Evolutionary conservation across 768 basidiomycete genomes (phyloP).

Genomic region (Leccinum subgranulosum): DNA sequence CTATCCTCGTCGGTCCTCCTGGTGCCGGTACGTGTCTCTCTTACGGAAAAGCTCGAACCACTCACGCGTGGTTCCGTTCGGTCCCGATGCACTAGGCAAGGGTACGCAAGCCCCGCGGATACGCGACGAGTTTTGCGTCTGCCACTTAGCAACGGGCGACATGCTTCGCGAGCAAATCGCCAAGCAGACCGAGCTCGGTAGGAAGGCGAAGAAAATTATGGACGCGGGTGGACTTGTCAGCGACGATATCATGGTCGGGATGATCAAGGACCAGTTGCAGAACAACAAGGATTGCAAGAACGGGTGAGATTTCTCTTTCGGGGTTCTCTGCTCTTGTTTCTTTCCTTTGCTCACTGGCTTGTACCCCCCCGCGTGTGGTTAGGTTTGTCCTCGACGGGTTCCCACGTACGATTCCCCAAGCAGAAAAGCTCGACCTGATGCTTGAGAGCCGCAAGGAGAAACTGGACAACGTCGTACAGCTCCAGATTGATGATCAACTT

Average conservation of each 20-base stretch:
- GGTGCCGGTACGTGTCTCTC: conserved; percentile 73
- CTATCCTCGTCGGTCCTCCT: conserved; percentile 94
- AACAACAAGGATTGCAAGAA: conserved; percentile 92
- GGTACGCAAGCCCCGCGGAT: conserved; percentile 97
- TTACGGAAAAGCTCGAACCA: background rate
- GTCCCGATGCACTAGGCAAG: conserved; percentile 61
- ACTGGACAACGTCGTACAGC: conserved; percentile 88
- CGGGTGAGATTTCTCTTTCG: conserved; percentile 62
- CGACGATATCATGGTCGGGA: conserved; percentile 96
- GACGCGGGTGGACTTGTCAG: conserved; percentile 92
- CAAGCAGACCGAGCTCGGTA: conserved; percentile 81
- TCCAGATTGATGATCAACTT: conserved; percentile 89
- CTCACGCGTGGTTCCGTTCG: background rate
- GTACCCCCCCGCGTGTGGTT: background rate
- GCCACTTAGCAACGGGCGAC: conserved; percentile 98
- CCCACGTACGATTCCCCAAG: conserved; percentile 95
- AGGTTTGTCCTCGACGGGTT: conserved; percentile 99
- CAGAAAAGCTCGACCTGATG: conserved; percentile 94
- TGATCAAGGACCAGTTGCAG: conserved; percentile 95
- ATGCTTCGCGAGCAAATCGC: conserved; percentile 95
- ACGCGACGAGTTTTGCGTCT: conserved; percentile 90
- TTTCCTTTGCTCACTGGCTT: background rate
- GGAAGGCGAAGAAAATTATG: conserved; percentile 97
- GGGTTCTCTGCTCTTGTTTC: background rate
- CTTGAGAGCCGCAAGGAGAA: conserved; percentile 77